Evolutionary conservation across 169 alveolate species (phyloP).

Genomic region (Plasmodium ovale): DNA sequence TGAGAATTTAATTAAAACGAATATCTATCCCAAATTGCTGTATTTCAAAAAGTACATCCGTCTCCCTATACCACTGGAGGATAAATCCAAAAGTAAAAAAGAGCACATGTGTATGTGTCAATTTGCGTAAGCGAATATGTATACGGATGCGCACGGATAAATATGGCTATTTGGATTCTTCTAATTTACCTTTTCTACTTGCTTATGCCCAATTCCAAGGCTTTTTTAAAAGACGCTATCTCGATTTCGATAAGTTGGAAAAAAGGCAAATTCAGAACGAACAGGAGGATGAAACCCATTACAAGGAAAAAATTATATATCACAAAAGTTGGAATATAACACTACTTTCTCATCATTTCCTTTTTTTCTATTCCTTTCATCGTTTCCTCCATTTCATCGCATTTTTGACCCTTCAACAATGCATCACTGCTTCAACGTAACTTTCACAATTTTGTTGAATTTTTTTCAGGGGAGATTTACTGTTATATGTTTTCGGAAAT

Average conservation of each 20-base stretch:
- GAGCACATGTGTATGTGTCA: background rate
- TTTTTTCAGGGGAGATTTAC: conserved; percentile 49
- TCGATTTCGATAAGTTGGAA: conserved; percentile 65
- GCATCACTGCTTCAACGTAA: background rate
- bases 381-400: background rate
- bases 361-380: background rate
- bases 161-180: background rate
- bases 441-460: background rate
- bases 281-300: background rate
- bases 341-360: background rate
- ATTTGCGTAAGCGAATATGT: background rate
- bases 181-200: background rate
- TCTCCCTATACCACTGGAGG: conserved; percentile 72
- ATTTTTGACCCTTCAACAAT: background rate
- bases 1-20: conserved; percentile 58
- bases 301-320: conserved; percentile 31
- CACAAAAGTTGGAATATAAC: conserved; percentile 47
- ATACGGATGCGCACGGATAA: background rate
- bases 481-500: conserved; percentile 72
- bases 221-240: conserved; percentile 64
- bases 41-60: conserved; percentile 64
- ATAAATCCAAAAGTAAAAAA: conserved; percentile 60
- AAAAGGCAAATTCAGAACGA: conserved; percentile 11
- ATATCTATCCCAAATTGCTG: conserved; percentile 56
- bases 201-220: conserved; percentile 47